phyloP scores from a whole-genome alignment of 2,329 filamentous ascomycete genomes.

The Epichloe uncinata region DNA sequence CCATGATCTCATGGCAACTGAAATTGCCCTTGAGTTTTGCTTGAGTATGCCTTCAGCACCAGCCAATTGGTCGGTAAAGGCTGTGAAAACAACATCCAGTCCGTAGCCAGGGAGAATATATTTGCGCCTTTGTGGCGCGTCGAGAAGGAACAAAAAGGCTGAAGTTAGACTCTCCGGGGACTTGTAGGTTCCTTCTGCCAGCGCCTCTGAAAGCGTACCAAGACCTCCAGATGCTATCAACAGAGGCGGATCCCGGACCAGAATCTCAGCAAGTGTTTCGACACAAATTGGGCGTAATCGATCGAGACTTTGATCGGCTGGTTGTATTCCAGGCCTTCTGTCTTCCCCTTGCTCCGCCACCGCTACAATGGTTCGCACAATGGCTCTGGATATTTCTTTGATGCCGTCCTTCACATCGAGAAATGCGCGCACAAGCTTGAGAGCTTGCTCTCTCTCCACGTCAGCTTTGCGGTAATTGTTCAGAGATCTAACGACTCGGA shows the following conservation, averaged over 20 bases:
- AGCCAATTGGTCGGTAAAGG: conserved; percentile 72
- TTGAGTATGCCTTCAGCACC: conserved; percentile 53
- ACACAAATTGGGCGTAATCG: conserved; percentile 81
- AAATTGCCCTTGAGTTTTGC: conserved; percentile 83
- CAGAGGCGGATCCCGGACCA: conserved; percentile 72
- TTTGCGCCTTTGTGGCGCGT: conserved; percentile 66
- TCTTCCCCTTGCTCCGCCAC: conserved; percentile 84
- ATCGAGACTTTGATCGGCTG: conserved; percentile 61
- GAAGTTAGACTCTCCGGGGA: conserved; percentile 79
- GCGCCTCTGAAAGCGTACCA: conserved; percentile 74
- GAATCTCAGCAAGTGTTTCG: conserved; percentile 82
- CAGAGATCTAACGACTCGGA: conserved; percentile 44
- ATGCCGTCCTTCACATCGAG: conserved; percentile 90
- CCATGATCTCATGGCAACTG: conserved; percentile 87
- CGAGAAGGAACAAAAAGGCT: conserved; percentile 81
- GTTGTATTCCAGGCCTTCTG: conserved; percentile 60
- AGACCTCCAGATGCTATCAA: conserved; percentile 76
- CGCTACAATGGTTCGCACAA: conserved; percentile 80
- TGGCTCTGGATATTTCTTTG: conserved; percentile 70
- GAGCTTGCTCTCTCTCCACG: conserved; percentile 87
- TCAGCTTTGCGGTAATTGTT: conserved; percentile 96
- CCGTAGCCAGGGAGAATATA: conserved; percentile 79
- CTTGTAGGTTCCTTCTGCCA: conserved; percentile 83
- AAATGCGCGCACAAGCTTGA: conserved; percentile 93
- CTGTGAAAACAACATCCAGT: conserved; percentile 76